Conservation (phyloP, 2,329 filamentous ascomycete genomes). For the Neofusicoccum ribis region DNA sequence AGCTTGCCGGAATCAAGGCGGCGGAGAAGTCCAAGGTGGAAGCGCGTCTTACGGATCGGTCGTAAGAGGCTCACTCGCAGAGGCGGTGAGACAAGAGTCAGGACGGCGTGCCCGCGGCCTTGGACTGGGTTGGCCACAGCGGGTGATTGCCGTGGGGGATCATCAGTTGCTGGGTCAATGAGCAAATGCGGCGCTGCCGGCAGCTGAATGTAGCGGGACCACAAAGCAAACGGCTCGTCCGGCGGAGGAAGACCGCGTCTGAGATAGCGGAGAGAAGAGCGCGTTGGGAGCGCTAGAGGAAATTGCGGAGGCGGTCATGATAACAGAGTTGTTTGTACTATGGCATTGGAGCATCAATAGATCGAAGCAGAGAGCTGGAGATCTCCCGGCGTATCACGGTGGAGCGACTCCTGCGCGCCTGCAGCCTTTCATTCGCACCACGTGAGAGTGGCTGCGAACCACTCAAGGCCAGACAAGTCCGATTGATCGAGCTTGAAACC, state of each 20-base stretch:
- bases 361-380: constrained; percentile 13
- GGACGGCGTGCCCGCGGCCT: background rate
- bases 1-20: constrained; percentile 66
- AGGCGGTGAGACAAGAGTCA: constrained; percentile 10
- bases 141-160: constrained; percentile 16
- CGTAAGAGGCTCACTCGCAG: background rate
- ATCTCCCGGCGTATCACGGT: constrained; percentile 10
- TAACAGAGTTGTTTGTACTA: background rate
- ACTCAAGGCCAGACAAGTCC: background rate
- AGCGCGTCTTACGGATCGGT: constrained; percentile 55
- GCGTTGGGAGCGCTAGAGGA: background rate
- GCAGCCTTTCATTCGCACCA: background rate
- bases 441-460: background rate
- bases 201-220: background rate
- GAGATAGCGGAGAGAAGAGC: background rate
- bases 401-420: background rate
- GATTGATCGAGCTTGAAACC: constrained; percentile 4
- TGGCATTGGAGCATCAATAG: background rate
- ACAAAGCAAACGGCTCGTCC: background rate
- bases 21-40: constrained; percentile 75
- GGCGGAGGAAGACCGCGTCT: background rate
- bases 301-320: background rate
- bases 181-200: background rate
- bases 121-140: background rate
- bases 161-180: constrained; percentile 9